These are phyloP conservation scores for Paramecium bursaria DNA, from an alignment of 73 alveolate genomes.

Conservation along the genomic window DNA sequence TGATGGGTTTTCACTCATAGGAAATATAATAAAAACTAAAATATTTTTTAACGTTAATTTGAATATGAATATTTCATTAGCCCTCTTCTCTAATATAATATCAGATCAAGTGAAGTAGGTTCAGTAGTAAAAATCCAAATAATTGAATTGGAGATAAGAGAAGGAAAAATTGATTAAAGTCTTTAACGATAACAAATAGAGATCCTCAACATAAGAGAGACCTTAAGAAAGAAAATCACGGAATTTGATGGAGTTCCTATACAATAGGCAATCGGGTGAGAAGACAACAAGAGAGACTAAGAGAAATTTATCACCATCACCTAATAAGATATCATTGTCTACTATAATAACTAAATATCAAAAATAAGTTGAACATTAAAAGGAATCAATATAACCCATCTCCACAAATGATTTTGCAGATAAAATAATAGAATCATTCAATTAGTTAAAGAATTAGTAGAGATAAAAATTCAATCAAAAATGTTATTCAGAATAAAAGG, in stretches of 20 bases:
- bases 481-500: conserved; percentile 35
- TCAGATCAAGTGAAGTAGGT: conserved; percentile 50
- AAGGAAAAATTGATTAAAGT: conserved; percentile 19
- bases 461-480: neutral
- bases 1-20: too few species aligned
- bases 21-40: too few species aligned
- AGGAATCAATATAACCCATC: conserved; percentile 2
- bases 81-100: conserved; percentile 32
- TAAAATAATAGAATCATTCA: conserved; percentile 30
- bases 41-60: too few species aligned
- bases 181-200: conserved; percentile 6
- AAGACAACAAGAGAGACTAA: conserved; percentile 8
- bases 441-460: conserved; percentile 17
- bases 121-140: conserved; percentile 29
- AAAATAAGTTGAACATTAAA: conserved; percentile 4
- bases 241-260: conserved; percentile 10
- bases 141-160: conserved; percentile 51
- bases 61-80: conserved; percentile 49
- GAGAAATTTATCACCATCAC: neutral
- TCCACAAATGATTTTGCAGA: too few species aligned
- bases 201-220: conserved; percentile 40
- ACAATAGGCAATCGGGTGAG: neutral
- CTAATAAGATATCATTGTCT: conserved; percentile 24
- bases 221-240: conserved; percentile 3
- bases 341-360: conserved; percentile 15